Evolutionary conservation across 2,329 filamentous ascomycete species (phyloP), one percentile per base, ranked within the genome.

Genomic region (Sporothrix inflata): DNA sequence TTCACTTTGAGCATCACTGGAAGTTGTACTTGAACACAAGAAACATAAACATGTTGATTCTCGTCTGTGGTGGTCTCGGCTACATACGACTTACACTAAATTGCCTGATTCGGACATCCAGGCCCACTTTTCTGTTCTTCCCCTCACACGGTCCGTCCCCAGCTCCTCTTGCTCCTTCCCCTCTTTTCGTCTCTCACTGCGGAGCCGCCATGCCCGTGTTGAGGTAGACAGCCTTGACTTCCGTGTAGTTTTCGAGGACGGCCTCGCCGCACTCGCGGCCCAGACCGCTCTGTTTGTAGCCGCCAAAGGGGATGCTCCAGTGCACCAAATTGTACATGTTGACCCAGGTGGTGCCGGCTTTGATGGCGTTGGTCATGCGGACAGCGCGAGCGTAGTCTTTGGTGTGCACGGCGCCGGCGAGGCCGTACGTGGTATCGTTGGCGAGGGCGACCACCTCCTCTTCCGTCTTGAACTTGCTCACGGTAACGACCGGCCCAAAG

Each of bases 361-460:
- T 91, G 77, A 96, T 94, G 79, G 91, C 88, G 79, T 89, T 89
- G 78, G 93, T 90, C 88, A 95, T 96, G 42, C 87, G 87, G 79
- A 91, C 90, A 55, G 93, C 93, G 19, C 92, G 93, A 8, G 92
- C 85, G 34, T 93, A 93, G 24, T 89, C 92, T 75, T 88, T 87
- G n/a, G 93, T 96, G 85, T 96, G 96, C 84, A 96, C 92, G 77
- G 93, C 92, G 12, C 90, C 90, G 75, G 93, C 93, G 84, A 96
- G 96, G 76, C 93, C 93, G 81, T 96, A 96, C 81, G 94, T 91
- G 83, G 96, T 96, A 73, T 84, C 85, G 84, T 96, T 96, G 85
- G 96, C 94, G 75, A 94, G 84, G 42, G 91, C 88, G 77, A 96
- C 90, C 47, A 92, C 93, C 69, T 94, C 92, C 78, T 94, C 91